Evolutionary conservation across 139 green algal genomes (phyloP).

Genomic region (Limnomonas spitsbergensis): DNA sequence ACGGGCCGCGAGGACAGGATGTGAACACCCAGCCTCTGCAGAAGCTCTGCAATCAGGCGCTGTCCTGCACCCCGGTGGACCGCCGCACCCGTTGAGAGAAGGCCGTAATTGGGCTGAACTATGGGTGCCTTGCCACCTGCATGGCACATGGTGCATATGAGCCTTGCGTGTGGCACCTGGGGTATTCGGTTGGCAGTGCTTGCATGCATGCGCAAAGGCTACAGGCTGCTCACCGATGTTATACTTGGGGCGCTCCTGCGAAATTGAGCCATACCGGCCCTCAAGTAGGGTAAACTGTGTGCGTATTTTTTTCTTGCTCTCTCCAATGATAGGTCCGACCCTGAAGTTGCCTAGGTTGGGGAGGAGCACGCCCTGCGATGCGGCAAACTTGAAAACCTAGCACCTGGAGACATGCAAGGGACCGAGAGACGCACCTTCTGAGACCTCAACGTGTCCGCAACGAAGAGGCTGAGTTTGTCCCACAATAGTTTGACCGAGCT

Average conservation of each 20-base stretch:
- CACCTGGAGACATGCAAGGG: neutral
- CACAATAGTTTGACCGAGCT: slow-evolving; percentile 32
- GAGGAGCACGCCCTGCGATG: slow-evolving; percentile 46
- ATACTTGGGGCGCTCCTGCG: slow-evolving; percentile 47
- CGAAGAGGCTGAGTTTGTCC: slow-evolving; percentile 35
- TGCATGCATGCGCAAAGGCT: neutral
- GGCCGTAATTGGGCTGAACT: slow-evolving; percentile 47
- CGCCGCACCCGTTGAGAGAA: slow-evolving; percentile 34
- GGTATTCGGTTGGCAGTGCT: neutral
- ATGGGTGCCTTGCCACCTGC: slow-evolving; percentile 42
- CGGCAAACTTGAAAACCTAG: neutral
- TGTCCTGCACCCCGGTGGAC: slow-evolving; percentile 45
- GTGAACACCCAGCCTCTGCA: slow-evolving; percentile 47
- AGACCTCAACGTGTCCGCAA: slow-evolving; percentile 18
- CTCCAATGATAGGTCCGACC: slow-evolving; percentile 44
- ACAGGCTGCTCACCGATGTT: slow-evolving; percentile 21
- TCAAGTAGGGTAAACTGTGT: slow-evolving; percentile 47
- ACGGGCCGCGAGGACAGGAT: slow-evolving; percentile 42
- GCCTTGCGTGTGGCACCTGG: too few species aligned
- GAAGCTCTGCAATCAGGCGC: slow-evolving; percentile 45
- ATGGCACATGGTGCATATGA: neutral
- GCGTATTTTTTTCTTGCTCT: slow-evolving; percentile 42
- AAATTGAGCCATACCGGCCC: slow-evolving; percentile 43
- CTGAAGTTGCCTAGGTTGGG: slow-evolving; percentile 50
- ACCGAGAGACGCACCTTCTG: slow-evolving; percentile 29